Percentiles rank a stretch among this genome's conserved stretches.
phyloP scores from a whole-genome alignment of 176 grass and related monocot genomes.

The Oryza coarctata region DNA sequence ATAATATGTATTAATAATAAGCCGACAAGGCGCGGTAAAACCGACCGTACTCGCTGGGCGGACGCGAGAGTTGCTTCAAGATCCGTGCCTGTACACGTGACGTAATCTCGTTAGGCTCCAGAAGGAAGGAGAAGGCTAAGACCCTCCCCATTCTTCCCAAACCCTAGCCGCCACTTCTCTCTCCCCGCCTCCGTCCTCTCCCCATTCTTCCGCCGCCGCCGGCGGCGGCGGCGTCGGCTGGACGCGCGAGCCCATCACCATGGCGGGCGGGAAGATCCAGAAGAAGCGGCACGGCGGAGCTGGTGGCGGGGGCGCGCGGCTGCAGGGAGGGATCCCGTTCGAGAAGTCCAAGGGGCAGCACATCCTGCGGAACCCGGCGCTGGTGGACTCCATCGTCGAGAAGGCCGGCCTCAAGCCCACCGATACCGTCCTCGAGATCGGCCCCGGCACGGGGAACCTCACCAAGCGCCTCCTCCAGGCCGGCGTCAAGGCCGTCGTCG shows the following conservation, averaged over 20 bases:
- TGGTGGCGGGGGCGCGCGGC: slow-evolving; percentile 34
- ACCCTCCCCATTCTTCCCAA: neutral
- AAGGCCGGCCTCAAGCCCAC: slow-evolving; percentile 93
- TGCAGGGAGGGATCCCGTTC: slow-evolving; percentile 82
- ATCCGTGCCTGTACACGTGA: too few species aligned
- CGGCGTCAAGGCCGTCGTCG: slow-evolving; percentile 81
- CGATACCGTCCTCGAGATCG: slow-evolving; percentile 94
- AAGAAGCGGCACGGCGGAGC: slow-evolving; percentile 57
- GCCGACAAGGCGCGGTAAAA: too few species aligned
- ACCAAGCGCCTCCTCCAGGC: slow-evolving; percentile 86
- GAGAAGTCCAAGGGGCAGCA: slow-evolving; percentile 99
- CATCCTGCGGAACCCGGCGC: slow-evolving; percentile 75
- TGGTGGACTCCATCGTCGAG: slow-evolving; percentile 82
- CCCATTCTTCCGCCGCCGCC: neutral
- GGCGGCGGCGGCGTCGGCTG: neutral
- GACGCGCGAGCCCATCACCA: neutral
- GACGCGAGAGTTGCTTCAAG: too few species aligned
- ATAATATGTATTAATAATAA: too few species aligned
- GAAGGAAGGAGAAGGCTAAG: too few species aligned
- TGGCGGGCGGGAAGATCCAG: slow-evolving; percentile 91
- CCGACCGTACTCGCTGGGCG: too few species aligned
- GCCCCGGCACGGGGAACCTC: slow-evolving; percentile 90
- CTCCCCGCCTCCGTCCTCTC: neutral
- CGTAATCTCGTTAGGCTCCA: too few species aligned
- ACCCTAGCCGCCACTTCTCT: slow-evolving; percentile 1